Evolutionary conservation across 176 grass and related monocot species (phyloP).

Genomic region (Lolium perenne): DNA sequence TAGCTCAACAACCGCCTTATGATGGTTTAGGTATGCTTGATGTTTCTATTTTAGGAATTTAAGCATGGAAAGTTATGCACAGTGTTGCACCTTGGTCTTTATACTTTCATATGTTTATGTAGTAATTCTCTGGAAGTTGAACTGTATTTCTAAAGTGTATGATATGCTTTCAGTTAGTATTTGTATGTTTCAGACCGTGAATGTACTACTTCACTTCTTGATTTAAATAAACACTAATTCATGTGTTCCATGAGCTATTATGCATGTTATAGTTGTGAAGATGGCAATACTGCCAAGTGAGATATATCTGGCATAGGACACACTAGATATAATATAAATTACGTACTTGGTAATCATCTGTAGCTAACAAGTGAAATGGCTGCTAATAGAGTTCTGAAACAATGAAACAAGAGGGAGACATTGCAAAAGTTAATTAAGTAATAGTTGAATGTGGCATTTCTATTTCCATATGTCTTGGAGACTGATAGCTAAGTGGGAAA

Average conservation of each 20-base stretch:
- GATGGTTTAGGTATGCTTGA: constrained; percentile 67
- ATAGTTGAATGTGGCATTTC: constrained; percentile 21
- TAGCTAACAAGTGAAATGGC: constrained; percentile 15
- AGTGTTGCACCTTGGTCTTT: neutral
- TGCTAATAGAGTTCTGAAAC: neutral
- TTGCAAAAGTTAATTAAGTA: constrained; percentile 12
- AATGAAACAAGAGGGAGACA: neutral
- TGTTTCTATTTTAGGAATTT: neutral
- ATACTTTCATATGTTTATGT: neutral
- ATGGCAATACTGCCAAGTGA: neutral
- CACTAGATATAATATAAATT: constrained; percentile 2
- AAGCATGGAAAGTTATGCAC: neutral
- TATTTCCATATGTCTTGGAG: neutral
- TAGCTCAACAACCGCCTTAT: constrained; percentile 84
- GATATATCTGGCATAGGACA: neutral
- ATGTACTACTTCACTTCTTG: constrained; percentile 3
- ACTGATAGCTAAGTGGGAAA: neutral
- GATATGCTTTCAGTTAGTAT: neutral
- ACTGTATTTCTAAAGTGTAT: constrained; percentile 11
- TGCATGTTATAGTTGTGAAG: neutral
- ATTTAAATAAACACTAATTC: constrained; percentile 21
- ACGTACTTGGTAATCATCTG: neutral
- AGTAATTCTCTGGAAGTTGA: neutral
- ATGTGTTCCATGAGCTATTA: neutral
- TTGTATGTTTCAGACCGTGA: neutral